A percentile compares a stretch with the other conserved stretches of the same genome.
Conservation (phyloP, 75 land plant genomes). For the Cryptomeria japonica region DNA sequence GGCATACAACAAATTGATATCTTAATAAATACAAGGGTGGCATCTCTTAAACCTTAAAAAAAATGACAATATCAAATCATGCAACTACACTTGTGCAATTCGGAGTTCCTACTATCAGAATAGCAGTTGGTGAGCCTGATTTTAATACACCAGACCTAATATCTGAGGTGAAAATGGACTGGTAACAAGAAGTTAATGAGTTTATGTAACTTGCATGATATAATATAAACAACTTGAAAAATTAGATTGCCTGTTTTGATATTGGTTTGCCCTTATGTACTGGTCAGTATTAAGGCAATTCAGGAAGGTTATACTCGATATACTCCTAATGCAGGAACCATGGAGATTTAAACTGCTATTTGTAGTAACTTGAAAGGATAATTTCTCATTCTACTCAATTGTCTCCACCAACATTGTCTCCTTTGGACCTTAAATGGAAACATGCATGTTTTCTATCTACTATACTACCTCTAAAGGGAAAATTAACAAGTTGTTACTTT, state of each 20-base stretch:
- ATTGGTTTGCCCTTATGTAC: not conserved
- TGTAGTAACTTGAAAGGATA: slow-evolving; percentile 83
- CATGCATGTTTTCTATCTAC: not conserved
- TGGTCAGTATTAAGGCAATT: slow-evolving; percentile 92
- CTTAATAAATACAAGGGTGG: slow-evolving; percentile 75
- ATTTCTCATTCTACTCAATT: slow-evolving; percentile 8
- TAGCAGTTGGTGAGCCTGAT: slow-evolving; percentile 98
- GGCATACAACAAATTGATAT: slow-evolving; percentile 36
- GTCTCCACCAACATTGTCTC: not conserved
- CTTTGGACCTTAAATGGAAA: not conserved
- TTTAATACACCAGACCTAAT: slow-evolving; percentile 81
- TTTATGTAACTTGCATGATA: not conserved
- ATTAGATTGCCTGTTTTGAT: not conserved
- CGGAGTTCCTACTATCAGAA: slow-evolving; percentile 82
- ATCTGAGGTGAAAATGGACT: slow-evolving; percentile 51
- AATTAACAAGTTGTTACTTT: slow-evolving; percentile 11
- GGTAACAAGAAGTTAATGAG: not conserved
- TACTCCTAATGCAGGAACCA: slow-evolving; percentile 96
- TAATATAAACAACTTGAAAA: not conserved
- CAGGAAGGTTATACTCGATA: slow-evolving; percentile 88
- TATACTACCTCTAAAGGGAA: slow-evolving; percentile 1
- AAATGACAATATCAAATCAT: slow-evolving; percentile 81
- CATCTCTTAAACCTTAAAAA: slow-evolving; percentile 88
- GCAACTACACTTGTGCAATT: slow-evolving; percentile 91
- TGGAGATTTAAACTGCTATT: slow-evolving; percentile 85